Conservation (phyloP, 2,329 filamentous ascomycete species). For the Colletotrichum plurivorum region DNA sequence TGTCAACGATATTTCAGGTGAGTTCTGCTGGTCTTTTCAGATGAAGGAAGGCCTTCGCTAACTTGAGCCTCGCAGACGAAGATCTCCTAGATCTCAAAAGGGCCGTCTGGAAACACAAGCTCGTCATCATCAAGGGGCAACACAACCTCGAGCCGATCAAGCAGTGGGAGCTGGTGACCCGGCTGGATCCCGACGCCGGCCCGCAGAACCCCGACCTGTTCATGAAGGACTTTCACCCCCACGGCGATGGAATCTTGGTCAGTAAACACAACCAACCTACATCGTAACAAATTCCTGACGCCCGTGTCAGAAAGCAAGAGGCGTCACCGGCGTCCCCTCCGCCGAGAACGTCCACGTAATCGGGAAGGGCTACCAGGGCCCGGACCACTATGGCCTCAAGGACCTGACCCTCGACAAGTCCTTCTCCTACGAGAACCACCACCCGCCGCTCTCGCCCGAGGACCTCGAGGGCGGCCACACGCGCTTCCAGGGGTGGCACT, state of each 20-base stretch:
- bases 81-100: conserved; percentile 54
- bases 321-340: conserved; percentile 55
- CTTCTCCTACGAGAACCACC: conserved; percentile 55
- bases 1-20: conserved; percentile 52
- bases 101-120: conserved; percentile 59
- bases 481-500: conserved; percentile 63
- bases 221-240: conserved; percentile 56
- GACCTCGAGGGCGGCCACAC: conserved; percentile 57
- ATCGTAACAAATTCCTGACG: neutral
- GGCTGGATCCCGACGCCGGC: conserved; percentile 57
- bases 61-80: conserved; percentile 46
- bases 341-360: conserved; percentile 60
- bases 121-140: conserved; percentile 60
- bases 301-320: conserved; percentile 45
- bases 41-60: neutral
- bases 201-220: conserved; percentile 58
- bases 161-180: conserved; percentile 60
- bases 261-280: conserved; percentile 11
- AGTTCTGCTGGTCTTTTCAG: neutral
- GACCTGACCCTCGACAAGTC: conserved; percentile 49
- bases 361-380: conserved; percentile 61
- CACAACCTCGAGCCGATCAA: conserved; percentile 55
- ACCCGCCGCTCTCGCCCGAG: conserved; percentile 47
- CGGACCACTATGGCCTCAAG: conserved; percentile 60
- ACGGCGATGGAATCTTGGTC: conserved; percentile 55